A percentile compares a stretch with the other conserved stretches of the same genome.
These are phyloP conservation scores for Aspergillus panamensis DNA, from an alignment of 495 filamentous ascomycete genomes.

Conservation along the genomic window DNA sequence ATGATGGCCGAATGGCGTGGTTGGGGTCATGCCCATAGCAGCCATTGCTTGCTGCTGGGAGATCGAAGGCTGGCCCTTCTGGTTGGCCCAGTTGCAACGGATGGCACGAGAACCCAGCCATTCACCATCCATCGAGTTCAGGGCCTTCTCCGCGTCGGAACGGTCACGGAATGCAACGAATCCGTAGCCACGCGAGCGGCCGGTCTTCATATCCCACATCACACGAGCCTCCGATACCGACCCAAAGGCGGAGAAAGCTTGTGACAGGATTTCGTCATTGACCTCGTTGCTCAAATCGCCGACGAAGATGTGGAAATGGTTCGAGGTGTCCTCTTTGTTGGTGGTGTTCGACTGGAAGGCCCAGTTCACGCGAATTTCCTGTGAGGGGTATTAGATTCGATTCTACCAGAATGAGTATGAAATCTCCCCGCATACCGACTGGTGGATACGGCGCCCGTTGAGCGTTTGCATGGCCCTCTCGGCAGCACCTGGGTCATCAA, in stretches of 20 bases:
- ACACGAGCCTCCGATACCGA: slow-evolving; percentile 97
- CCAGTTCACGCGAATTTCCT: slow-evolving; percentile 99
- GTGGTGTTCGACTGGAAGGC: slow-evolving; percentile 94
- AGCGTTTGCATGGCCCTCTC: slow-evolving; percentile 96
- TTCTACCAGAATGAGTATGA: slow-evolving; percentile 5
- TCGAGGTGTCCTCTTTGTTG: slow-evolving; percentile 96
- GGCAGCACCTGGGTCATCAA: slow-evolving; percentile 93
- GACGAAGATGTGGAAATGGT: slow-evolving; percentile 99
- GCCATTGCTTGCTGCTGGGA: slow-evolving; percentile 96
- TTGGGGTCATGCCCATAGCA: slow-evolving; percentile 97
- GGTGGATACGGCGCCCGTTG: slow-evolving; percentile 91
- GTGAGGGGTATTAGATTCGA: slow-evolving; percentile 19
- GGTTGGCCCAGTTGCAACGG: slow-evolving; percentile 99
- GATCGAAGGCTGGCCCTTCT: slow-evolving; percentile 98
- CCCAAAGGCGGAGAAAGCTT: slow-evolving; percentile 96
- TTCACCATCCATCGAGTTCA: slow-evolving; percentile 98
- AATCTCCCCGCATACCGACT: slow-evolving; percentile 62
- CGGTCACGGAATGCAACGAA: slow-evolving; percentile 98
- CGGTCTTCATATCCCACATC: slow-evolving; percentile 99
- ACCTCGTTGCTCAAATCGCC: slow-evolving; percentile 98
- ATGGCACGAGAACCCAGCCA: slow-evolving; percentile 99
- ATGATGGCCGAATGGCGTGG: slow-evolving; percentile 93
- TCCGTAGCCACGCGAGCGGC: slow-evolving; percentile 92
- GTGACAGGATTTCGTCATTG: slow-evolving; percentile 90
- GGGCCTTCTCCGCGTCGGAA: slow-evolving; percentile 88